Conservation (phyloP, 2,329 filamentous ascomycete genomes). For the Talaromyces atroroseus region DNA sequence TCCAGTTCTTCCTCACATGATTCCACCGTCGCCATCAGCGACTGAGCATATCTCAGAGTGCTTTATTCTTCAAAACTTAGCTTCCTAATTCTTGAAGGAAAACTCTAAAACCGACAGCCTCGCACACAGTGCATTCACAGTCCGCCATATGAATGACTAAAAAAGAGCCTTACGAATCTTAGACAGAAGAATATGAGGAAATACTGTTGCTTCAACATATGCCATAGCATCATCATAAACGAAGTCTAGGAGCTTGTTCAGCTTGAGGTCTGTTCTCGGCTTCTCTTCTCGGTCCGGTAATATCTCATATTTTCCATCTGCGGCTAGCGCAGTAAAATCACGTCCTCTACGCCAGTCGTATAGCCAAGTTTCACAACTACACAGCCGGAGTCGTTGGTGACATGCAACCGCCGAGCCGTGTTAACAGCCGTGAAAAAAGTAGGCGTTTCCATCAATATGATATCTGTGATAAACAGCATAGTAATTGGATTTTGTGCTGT, state of each 20-base stretch:
- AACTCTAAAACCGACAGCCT: neutral
- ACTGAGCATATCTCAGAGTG: neutral
- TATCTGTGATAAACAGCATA: neutral
- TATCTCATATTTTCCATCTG: neutral
- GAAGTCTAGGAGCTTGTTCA: neutral
- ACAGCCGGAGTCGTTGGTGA: neutral
- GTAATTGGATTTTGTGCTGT: neutral
- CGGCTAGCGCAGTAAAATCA: neutral
- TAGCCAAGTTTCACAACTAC: neutral
- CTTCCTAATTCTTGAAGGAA: neutral
- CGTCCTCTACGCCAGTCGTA: neutral
- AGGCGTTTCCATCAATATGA: neutral
- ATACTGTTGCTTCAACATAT: neutral
- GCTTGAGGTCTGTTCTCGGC: neutral
- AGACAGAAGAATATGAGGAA: neutral
- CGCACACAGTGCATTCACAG: neutral
- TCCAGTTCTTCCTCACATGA: neutral
- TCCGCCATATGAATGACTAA: constrained; percentile 1
- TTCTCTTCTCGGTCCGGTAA: neutral
- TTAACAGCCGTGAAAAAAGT: neutral
- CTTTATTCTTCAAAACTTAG: neutral
- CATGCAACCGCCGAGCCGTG: neutral
- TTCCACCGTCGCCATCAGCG: neutral
- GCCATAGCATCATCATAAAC: neutral
- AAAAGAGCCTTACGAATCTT: neutral